phyloP scores from a whole-genome alignment of 2,329 filamentous ascomycete genomes.

The Simplicillium sp. region DNA sequence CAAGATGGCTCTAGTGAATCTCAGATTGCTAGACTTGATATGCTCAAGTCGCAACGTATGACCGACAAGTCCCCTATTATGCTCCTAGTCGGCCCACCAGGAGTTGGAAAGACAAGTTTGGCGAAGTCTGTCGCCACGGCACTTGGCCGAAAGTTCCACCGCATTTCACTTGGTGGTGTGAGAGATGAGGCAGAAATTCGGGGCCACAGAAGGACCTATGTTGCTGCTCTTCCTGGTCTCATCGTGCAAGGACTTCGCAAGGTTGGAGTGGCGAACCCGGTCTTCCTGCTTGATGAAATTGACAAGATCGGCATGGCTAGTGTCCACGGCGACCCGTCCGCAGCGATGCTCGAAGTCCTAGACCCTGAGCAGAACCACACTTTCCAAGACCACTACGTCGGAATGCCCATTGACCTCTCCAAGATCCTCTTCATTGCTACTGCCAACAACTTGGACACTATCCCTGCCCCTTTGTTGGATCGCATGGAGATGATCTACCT shows the following conservation, averaged over 20 bases:
- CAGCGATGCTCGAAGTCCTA: slow-evolving; percentile 94
- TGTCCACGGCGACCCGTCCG: slow-evolving; percentile 90
- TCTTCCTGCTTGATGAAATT: slow-evolving; percentile 93
- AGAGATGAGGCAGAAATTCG: slow-evolving; percentile 95
- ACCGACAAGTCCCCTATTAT: slow-evolving; percentile 94
- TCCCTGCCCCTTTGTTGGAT: slow-evolving; percentile 86
- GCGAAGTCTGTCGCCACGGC: slow-evolving; percentile 89
- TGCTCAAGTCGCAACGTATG: slow-evolving; percentile 74
- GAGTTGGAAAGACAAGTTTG: slow-evolving; percentile 91
- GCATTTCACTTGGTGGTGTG: slow-evolving; percentile 92
- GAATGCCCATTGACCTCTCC: slow-evolving; percentile 89
- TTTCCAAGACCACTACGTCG: slow-evolving; percentile 94
- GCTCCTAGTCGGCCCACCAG: slow-evolving; percentile 84
- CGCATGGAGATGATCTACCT: slow-evolving; percentile 95
- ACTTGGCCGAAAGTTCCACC: slow-evolving; percentile 88
- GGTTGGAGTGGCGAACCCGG: slow-evolving; percentile 89
- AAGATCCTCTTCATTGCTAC: slow-evolving; percentile 97
- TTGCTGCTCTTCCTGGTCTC: slow-evolving; percentile 96
- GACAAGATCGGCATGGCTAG: slow-evolving; percentile 91
- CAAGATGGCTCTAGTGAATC: slow-evolving; percentile 15
- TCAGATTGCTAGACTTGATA: slow-evolving; percentile 54
- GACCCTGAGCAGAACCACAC: slow-evolving; percentile 95
- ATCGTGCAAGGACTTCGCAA: slow-evolving; percentile 92
- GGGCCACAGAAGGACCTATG: slow-evolving; percentile 89
- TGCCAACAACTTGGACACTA: slow-evolving; percentile 89